Evolutionary conservation across 768 basidiomycete species (phyloP).

Genomic region (Lepiota venenata): DNA sequence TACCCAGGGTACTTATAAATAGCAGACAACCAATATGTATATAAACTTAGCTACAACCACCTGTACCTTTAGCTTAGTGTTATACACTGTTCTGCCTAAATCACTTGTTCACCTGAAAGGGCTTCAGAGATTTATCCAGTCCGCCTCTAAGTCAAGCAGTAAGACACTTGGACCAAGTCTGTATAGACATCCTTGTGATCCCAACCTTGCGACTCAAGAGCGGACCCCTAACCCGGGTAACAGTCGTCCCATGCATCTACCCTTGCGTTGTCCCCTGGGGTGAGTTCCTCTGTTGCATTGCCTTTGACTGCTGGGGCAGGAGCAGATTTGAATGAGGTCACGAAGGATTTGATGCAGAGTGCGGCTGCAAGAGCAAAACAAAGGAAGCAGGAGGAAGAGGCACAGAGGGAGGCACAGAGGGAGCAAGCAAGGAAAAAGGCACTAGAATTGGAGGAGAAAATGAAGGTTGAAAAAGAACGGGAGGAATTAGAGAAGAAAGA

Average conservation of each 20-base stretch:
- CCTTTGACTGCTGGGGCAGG: constrained; percentile 25
- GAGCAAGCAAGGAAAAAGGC: constrained; percentile 83
- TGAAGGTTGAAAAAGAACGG: constrained; percentile 43
- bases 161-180: no score
- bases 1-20: no score
- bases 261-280: constrained; percentile 32
- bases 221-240: no score
- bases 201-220: no score
- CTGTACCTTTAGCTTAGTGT: no score
- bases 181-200: no score
- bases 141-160: no score
- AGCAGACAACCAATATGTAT: no score
- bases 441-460: constrained; percentile 66
- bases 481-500: constrained; percentile 21
- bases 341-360: constrained; percentile 76
- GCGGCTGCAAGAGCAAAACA: constrained; percentile 83
- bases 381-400: constrained; percentile 79
- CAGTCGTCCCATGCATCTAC: constrained; percentile 40
- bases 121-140: no score
- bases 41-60: no score
- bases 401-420: constrained; percentile 72
- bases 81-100: no score
- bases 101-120: no score
- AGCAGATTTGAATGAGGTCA: constrained; percentile 58
- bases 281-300: constrained; percentile 23